phyloP scores from a whole-genome alignment of 176 grass and related monocot genomes.

The Rhynchospora tenuis region DNA sequence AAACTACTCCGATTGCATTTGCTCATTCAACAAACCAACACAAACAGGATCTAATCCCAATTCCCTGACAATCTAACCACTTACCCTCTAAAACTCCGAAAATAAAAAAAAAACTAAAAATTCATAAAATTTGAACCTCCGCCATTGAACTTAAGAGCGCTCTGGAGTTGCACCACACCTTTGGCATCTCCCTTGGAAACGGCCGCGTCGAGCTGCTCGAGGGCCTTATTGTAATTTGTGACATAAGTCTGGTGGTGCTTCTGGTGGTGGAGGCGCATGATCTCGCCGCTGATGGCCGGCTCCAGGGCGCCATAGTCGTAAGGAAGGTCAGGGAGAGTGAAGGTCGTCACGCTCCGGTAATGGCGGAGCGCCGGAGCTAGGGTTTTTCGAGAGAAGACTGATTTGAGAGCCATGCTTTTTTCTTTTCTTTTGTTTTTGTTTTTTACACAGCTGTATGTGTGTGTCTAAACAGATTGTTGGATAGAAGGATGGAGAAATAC shows the following conservation, averaged over 20 bases:
- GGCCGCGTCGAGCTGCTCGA: conserved; percentile 86
- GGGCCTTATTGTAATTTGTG: conserved; percentile 97
- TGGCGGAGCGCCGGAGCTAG: conserved; percentile 18
- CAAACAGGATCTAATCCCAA: neutral
- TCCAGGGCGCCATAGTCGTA: conserved; percentile 95
- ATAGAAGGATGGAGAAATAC: neutral
- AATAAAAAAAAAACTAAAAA: neutral
- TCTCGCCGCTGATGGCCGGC: conserved; percentile 79
- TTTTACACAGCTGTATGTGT: too few species aligned
- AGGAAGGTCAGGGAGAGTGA: conserved; percentile 68
- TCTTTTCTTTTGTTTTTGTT: neutral
- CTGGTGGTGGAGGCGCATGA: conserved; percentile 94
- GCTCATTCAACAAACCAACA: neutral
- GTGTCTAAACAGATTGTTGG: neutral
- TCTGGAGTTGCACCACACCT: conserved; percentile 66
- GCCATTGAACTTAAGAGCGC: conserved; percentile 98
- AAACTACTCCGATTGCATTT: neutral
- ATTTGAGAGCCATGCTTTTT: conserved; percentile 61
- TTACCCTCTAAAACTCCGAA: neutral
- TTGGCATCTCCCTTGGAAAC: conserved; percentile 55
- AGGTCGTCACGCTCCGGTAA: conserved; percentile 29
- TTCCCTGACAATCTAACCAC: neutral
- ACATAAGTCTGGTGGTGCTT: conserved; percentile 98
- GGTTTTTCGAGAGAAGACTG: conserved; percentile 46
- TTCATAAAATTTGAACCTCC: conserved; percentile 43